Conservation (phyloP, 352 stramenopile genomes). For the Phytopythium montanum region DNA sequence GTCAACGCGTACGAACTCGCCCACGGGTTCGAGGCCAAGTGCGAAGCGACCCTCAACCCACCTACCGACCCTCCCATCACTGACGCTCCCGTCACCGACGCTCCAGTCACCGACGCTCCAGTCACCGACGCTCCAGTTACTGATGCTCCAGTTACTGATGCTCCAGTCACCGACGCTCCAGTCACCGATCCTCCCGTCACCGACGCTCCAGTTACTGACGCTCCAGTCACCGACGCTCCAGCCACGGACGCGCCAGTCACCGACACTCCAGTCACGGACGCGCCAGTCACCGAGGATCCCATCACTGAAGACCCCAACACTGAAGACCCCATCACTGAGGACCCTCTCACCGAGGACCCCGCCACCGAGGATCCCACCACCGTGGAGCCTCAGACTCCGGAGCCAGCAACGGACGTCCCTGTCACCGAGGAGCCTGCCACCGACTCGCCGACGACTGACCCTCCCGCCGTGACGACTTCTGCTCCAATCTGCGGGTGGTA, state of each 20-base stretch:
- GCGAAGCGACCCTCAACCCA: not conserved
- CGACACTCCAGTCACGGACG: not conserved
- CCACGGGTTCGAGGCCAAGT: constrained; percentile 15
- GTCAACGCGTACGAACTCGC: constrained; percentile 37
- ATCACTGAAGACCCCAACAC: not conserved
- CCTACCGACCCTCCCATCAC: not conserved
- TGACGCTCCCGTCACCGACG: not conserved
- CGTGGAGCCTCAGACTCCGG: not conserved
- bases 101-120: not conserved
- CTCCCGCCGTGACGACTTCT: not conserved
- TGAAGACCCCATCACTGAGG: not conserved
- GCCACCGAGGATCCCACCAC: not conserved
- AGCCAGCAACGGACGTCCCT: not conserved
- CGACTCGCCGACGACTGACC: not conserved
- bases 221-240: not conserved
- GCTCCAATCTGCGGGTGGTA: too few species aligned
- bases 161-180: not conserved
- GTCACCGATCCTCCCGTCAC: not conserved
- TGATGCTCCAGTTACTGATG: not conserved
- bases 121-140: not conserved
- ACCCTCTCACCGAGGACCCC: not conserved
- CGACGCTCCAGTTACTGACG: not conserved
- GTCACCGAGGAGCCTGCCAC: not conserved
- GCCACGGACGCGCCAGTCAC: not conserved
- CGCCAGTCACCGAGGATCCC: not conserved